A percentile compares a stretch with the other conserved stretches of the same genome.
These are phyloP conservation scores for Rhododendron henanense DNA, from an alignment of 148 eudicot genomes.

Conservation along the genomic window DNA sequence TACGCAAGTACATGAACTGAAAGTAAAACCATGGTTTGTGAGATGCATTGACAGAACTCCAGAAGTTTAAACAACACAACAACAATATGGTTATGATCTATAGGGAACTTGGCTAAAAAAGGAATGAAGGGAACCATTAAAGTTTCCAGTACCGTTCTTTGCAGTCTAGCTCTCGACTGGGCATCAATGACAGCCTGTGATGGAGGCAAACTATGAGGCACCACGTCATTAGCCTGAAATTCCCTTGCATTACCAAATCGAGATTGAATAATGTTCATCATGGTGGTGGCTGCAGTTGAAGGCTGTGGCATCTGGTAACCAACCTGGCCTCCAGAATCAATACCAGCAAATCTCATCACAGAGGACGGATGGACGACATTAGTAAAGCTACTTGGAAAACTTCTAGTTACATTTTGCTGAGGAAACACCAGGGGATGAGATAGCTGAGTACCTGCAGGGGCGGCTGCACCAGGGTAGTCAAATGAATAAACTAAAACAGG, in stretches of 20 bases:
- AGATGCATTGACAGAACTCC: not conserved
- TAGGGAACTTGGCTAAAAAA: not conserved
- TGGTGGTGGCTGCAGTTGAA: not conserved
- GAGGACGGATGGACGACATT: not conserved
- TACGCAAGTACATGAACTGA: not conserved
- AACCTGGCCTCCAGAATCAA: not conserved
- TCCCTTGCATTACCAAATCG: not conserved
- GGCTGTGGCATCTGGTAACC: not conserved
- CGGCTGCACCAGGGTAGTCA: not conserved
- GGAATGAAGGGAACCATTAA: not conserved
- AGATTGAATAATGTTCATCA: not conserved
- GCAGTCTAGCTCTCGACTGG: not conserved
- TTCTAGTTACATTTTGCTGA: not conserved
- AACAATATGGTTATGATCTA: not conserved
- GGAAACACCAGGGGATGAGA: not conserved
- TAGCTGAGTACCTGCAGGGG: not conserved
- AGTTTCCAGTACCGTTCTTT: not conserved
- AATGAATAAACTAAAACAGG: not conserved
- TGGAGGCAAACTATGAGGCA: not conserved
- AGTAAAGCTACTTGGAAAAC: not conserved
- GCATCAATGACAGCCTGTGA: not conserved
- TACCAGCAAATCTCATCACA: not conserved
- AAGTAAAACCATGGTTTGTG: slow-evolving; percentile 1
- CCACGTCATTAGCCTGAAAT: not conserved
- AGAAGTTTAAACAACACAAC: not conserved